Evolutionary conservation across 805 yeast genomes (phyloP), one percentile per base, ranked within the genome.

Genomic region (Allodekkera sacchari): DNA sequence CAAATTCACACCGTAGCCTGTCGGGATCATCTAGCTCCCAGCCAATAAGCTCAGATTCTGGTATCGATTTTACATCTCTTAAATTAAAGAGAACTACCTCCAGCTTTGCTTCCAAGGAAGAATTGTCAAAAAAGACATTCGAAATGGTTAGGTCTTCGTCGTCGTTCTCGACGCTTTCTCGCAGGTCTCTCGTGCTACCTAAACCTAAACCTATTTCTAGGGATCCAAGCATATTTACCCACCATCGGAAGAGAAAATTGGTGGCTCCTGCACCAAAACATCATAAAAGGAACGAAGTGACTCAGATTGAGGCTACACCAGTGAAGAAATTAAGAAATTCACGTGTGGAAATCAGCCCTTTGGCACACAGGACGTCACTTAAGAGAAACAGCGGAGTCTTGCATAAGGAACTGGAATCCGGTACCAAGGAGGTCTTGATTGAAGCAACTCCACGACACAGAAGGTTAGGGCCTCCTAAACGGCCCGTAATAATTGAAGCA

Each of bases 261-360:
- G 40, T 33, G 5, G 38, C 34, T 3, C 17, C 43, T 7, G 29
- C 28, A 12, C 10, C 11, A 23, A 11, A 20, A 9, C 14, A 5
- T n/a, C 9, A 8, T 7, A 23, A 24, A 16, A 16, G n/a, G 7
- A 30, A 30, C n/a, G 28, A 20, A 16, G 29, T 31, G 10, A 25
- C 30, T n/a, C 55, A 54, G 36, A 48, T 56, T 4, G 38, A 44
- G 18, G 53, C 54, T 1, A 53, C 61, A 0, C 58, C 59, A 1
- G 37, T 46, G 28, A 52, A 50, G 31, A 35, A 34, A 19, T 16
- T 25, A 18, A 20, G 28, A 4, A 25, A 20, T n/a, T n/a, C n/a
- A n/a, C n/a, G n/a, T n/a, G n/a, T n/a, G n/a, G n/a, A n/a, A n/a
- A n/a, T n/a, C n/a, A n/a, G n/a, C n/a, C n/a, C n/a, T n/a, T n/a